A percentile compares a stretch with the other conserved stretches of the same genome.
These are phyloP conservation scores for Phanerodontia chrysosporium DNA, from an alignment of 768 basidiomycete species.

Conservation along the genomic window DNA sequence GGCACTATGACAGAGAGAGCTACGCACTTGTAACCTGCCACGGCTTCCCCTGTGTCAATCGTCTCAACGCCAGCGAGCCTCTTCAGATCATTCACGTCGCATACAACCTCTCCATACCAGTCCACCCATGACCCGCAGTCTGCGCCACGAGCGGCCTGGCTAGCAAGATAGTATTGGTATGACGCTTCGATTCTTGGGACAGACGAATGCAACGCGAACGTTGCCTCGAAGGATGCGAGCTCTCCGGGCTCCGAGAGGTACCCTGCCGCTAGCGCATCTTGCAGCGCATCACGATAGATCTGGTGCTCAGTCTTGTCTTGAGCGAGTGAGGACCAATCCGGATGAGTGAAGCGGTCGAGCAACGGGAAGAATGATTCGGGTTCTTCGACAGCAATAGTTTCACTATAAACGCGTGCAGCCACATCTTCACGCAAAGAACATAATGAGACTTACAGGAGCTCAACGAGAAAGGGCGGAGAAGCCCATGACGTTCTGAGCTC, in stretches of 20 bases:
- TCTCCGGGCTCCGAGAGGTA: conserved; percentile 47
- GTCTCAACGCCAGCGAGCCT: conserved; percentile 49
- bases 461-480: conserved; percentile 27
- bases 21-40: conserved; percentile 13
- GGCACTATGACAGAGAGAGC: neutral
- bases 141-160: conserved; percentile 21
- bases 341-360: conserved; percentile 59
- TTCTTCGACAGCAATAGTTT: conserved; percentile 73
- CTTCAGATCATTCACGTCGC: conserved; percentile 57
- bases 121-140: conserved; percentile 68
- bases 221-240: conserved; percentile 59
- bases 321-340: conserved; percentile 34
- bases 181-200: conserved; percentile 83
- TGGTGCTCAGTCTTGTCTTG: conserved; percentile 42
- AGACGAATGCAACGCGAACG: conserved; percentile 72
- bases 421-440: neutral
- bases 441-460: conserved; percentile 26
- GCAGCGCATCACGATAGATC: conserved; percentile 49
- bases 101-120: conserved; percentile 75
- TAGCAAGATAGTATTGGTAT: conserved; percentile 62
- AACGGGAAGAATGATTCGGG: conserved; percentile 73
- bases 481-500: conserved; percentile 34
- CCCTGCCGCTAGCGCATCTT: conserved; percentile 43
- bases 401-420: conserved; percentile 44
- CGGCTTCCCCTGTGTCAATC: conserved; percentile 35